A percentile compares a stretch with the other conserved stretches of the same genome.
These are phyloP conservation scores for Naganishia kalamii DNA, from an alignment of 768 basidiomycete species.

Conservation along the genomic window DNA sequence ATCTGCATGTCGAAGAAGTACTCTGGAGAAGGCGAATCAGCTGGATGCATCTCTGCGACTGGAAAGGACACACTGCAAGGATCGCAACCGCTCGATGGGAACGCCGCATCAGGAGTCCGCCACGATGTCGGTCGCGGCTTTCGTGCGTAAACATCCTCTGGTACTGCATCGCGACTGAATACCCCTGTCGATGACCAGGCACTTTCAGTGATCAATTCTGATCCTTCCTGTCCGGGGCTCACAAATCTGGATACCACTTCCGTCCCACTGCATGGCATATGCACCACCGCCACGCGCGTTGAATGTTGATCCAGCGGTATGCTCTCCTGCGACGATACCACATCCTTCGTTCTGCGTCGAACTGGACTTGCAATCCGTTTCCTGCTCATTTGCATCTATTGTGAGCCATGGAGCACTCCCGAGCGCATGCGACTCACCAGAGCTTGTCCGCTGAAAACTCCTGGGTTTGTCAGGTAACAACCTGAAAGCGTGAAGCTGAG, in stretches of 20 bases:
- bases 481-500: neutral
- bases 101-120: constrained; percentile 2
- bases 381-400: neutral
- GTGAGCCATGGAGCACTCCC: neutral
- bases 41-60: neutral
- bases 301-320: neutral
- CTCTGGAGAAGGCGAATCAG: neutral
- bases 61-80: neutral
- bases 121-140: constrained; percentile 6
- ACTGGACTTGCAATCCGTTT: constrained; percentile 1
- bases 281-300: neutral
- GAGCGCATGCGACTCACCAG: neutral
- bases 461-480: constrained; percentile 11
- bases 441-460: neutral
- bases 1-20: constrained; percentile 15
- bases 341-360: neutral
- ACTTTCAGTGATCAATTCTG: neutral
- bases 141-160: neutral
- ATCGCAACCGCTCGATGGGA: constrained; percentile 1
- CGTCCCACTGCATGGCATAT: constrained; percentile 6
- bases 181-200: neutral
- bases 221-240: too few relatives aligned
- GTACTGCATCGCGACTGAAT: neutral
- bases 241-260: constrained; percentile 10
- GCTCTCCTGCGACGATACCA: neutral